phyloP scores from a whole-genome alignment of 345 rosid genomes.

The Linum usitatissimum region DNA sequence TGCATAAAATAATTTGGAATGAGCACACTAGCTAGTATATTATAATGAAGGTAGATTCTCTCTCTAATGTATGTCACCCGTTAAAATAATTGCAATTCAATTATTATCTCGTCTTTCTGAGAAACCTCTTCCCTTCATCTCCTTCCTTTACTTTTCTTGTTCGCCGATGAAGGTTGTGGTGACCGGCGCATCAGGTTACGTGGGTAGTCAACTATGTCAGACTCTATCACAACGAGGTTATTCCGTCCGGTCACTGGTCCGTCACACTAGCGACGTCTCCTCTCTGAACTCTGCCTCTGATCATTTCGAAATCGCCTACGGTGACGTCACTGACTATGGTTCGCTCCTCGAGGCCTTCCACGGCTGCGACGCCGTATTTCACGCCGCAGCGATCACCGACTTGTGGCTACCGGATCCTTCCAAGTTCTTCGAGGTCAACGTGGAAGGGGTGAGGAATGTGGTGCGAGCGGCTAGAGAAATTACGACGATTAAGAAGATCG shows the following conservation, averaged over 20 bases:
- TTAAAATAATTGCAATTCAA: no score
- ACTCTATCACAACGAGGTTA: slow-evolving; percentile 48
- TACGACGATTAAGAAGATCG: slow-evolving; percentile 40
- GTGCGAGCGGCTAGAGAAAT: slow-evolving; percentile 51
- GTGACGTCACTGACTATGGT: slow-evolving; percentile 68
- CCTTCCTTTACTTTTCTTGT: no score
- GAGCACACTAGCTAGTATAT: no score
- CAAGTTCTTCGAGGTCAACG: slow-evolving; percentile 64
- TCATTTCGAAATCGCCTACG: slow-evolving; percentile 50
- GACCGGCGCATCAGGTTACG: slow-evolving; percentile 78
- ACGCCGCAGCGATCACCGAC: slow-evolving; percentile 76
- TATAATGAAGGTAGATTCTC: no score
- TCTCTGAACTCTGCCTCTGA: slow-evolving; percentile 29
- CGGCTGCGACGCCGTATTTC: slow-evolving; percentile 66
- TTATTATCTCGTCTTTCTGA: no score
- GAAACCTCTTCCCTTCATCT: no score
- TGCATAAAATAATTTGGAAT: no score
- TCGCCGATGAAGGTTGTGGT: slow-evolving; percentile 57
- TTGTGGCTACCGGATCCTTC: slow-evolving; percentile 89
- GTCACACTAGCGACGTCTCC: slow-evolving; percentile 72
- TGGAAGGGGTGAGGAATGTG: slow-evolving; percentile 73
- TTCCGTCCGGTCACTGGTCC: slow-evolving; percentile 67
- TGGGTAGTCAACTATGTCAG: slow-evolving; percentile 70
- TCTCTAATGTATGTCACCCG: no score
- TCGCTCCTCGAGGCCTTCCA: slow-evolving; percentile 56